Conservation (phyloP, 148 eudicot genomes). For the Tetragonia tetragonoides region DNA sequence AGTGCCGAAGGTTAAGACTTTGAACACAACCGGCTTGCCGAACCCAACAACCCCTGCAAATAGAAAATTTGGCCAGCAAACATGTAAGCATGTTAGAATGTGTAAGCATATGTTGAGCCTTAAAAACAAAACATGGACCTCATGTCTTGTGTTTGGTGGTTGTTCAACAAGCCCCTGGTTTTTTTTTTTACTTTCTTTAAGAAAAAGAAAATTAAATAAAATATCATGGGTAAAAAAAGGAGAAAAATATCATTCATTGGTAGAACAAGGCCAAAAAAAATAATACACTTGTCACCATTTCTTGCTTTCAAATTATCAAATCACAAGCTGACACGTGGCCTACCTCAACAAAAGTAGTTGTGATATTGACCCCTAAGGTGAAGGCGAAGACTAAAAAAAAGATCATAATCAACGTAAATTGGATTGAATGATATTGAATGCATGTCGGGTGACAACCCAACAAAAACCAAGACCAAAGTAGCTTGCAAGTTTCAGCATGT, state of each 20-base stretch:
- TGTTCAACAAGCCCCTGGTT: neutral
- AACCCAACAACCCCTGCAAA: neutral
- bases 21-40: too few relatives aligned
- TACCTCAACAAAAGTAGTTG: neutral
- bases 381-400: neutral
- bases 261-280: slow-evolving; percentile 5
- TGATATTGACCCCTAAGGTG: slow-evolving; percentile 6
- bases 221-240: neutral
- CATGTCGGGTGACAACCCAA: slow-evolving; percentile 40
- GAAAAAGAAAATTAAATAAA: neutral
- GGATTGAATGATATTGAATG: slow-evolving; percentile 15
- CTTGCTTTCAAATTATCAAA: neutral
- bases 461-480: slow-evolving; percentile 14
- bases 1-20: neutral
- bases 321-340: neutral
- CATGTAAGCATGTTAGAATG: slow-evolving; percentile 11
- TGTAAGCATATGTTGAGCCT: neutral
- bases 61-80: slow-evolving; percentile 11
- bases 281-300: slow-evolving; percentile 23
- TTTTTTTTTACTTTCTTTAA: neutral
- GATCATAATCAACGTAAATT: neutral
- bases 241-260: neutral
- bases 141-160: slow-evolving; percentile 24
- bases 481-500: neutral
- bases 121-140: slow-evolving; percentile 3